Evolutionary conservation across 257 asterid genomes (phyloP), one percentile per base, ranked within the genome.

Genomic region (Penstemon davidsonii): DNA sequence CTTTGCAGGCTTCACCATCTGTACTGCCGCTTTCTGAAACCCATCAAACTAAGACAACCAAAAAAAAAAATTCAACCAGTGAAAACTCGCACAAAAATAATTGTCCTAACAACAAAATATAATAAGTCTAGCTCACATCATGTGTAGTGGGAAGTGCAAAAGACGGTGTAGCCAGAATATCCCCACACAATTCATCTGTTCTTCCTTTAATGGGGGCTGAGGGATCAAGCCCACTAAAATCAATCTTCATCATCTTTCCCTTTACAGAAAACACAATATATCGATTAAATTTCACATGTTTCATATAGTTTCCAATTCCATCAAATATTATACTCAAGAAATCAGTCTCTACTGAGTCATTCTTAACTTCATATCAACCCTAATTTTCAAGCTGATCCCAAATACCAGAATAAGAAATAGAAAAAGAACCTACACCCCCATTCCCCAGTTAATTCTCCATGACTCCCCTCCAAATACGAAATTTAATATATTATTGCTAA

Each of bases 1-100:
- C 90, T 81, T 94, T 4, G 95, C 97, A 3, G 97, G 99, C 82
- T 94, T 91, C 81, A 94, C 97, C 97, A 94, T 94, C 78, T 91
- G 96, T n/a, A 88, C 77, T 40, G 95, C 86, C 6, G 88, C 94
- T 74, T 88, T 94, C 84, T 91, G 97, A 71, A 91, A 94, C 52
- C 91, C 95, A 80, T 94, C 97, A 67, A 94, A 25, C 33, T 25
- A 25, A 25, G 33, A 25, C 33, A 25, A 25, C 33, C 33, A 2
- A 25, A 25, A 25, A 25, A 25, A 11, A 45, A 3, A 19, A 47
- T 42, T 42, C 45, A 36, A 42, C 39, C 43, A 56, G 37, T 39
- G 19, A 15, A 37, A 25, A 66, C 53, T 4, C 25, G 15, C 19
- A 44, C 52, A 54, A 44, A 66, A 3, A 6, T 7, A 8, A 40